Base-by-base conservation (phyloP, 768 basidiomycete genomes). In the Tylopilus felleus region DNA sequence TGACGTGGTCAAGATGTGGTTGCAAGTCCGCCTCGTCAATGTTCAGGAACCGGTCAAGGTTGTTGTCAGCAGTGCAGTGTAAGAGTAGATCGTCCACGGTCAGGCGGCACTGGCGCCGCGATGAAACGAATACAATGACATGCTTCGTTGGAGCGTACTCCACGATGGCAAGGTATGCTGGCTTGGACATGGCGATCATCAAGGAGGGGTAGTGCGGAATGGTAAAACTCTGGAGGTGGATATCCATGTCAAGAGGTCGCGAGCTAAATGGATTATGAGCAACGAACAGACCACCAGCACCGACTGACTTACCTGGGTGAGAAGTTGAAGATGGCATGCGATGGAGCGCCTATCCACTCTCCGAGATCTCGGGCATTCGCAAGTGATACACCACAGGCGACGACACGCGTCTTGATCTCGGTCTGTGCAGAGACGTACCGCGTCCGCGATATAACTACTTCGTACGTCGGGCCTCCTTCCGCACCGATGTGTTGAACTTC, bases 141-240 rank as follows among this genome's bases (percentile, higher is more conserved):
- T 95, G 95, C 62, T 90, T 91, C 5, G 82, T 78, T 0, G 85
- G 80, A 0, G 97, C 86, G 59, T 93, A 86, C 65, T 99, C 96
- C 41, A 85, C 75, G 56, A 98, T 88, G 28, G 95, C 86, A 8
- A 98, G 82, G 68, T 98, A 98, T 0, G 96, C 91, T 0, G 97
- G 97, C 68, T 98, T 98, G 9, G 95, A 94, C 97, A 99, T 98
- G 42, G 94, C 82, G 55, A 98, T 93, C 96, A 99, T 98, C 39
- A 99, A 77, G 0, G 94, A 97, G 0, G 97, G 94, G 83, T 96
- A 97, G 66, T 98, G 97, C n/a, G 94, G 92, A 43, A 94, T 91
- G 25, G 82, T 83, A 77, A 97, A 99, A 39, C 90, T 93, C 65
- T 99, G 97, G 8, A 99, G 75, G 65, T 98, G 95, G 45, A 99